phyloP scores from a whole-genome alignment of 257 asterid species.

The Thymus quinquecostatus region DNA sequence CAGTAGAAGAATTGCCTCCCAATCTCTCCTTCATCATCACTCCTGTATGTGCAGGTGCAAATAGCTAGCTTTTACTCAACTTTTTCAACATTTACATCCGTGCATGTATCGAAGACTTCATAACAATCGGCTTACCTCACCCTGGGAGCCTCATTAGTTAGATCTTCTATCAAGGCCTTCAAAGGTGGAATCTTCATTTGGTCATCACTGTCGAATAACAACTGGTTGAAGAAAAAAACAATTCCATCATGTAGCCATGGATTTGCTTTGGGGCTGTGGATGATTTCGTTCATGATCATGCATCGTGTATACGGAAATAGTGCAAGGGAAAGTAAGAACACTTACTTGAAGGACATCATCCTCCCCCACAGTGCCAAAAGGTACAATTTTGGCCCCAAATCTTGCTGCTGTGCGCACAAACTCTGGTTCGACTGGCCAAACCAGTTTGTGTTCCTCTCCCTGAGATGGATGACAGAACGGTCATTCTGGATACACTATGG shows the following conservation, averaged over 20 bases:
- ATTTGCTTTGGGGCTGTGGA: too few relatives aligned
- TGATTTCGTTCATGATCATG: too few relatives aligned
- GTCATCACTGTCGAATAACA: constrained; percentile 56
- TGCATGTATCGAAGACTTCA: neutral
- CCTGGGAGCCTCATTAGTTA: constrained; percentile 39
- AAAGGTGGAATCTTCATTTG: constrained; percentile 54
- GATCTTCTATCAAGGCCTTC: constrained; percentile 40
- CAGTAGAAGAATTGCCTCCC: constrained; percentile 48
- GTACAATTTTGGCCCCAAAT: constrained; percentile 32
- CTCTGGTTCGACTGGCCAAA: constrained; percentile 31
- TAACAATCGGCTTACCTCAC: constrained; percentile 40
- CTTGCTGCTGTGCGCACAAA: constrained; percentile 30
- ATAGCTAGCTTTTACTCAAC: too few relatives aligned
- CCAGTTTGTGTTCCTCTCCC: constrained; percentile 24
- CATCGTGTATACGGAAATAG: too few relatives aligned
- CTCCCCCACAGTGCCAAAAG: constrained; percentile 31
- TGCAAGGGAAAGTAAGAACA: neutral
- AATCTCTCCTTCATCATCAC: constrained; percentile 48
- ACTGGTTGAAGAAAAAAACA: constrained; percentile 26
- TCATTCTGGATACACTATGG: neutral
- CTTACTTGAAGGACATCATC: constrained; percentile 30
- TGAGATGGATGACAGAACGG: neutral
- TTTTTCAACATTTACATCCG: too few relatives aligned
- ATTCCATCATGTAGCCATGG: too few relatives aligned
- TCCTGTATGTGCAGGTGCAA: constrained; percentile 26